These are phyloP conservation scores for Fonsecaea pedrosoi DNA, from an alignment of 2,329 filamentous ascomycete species.

Conservation along the genomic window DNA sequence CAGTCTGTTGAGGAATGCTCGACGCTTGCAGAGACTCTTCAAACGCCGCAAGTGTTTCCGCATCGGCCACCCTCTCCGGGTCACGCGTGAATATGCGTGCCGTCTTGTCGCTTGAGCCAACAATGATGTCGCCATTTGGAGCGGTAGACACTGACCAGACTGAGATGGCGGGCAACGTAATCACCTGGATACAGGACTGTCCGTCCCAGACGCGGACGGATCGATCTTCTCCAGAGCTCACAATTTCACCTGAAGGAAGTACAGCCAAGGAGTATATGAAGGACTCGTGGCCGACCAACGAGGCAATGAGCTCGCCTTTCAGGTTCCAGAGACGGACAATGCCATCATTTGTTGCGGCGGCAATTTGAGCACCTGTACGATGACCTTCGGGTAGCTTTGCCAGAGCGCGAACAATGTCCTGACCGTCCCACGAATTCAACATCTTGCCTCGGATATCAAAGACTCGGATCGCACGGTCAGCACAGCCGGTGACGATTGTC, in stretches of 20 bases:
- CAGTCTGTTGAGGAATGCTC: conserved; percentile 84
- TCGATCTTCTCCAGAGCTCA: conserved; percentile 93
- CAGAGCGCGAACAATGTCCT: conserved; percentile 86
- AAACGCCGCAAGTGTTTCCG: conserved; percentile 73
- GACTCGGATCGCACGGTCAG: conserved; percentile 86
- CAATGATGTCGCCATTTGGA: conserved; percentile 85
- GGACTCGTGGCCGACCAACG: conserved; percentile 86
- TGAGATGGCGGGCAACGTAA: conserved; percentile 94
- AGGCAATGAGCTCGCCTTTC: conserved; percentile 74
- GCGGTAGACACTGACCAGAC: conserved; percentile 93
- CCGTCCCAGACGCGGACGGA: conserved; percentile 89
- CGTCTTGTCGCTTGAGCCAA: conserved; percentile 86
- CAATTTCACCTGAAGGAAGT: conserved; percentile 82
- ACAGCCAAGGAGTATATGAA: conserved; percentile 88
- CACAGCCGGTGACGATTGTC: conserved; percentile 85
- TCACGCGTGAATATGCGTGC: conserved; percentile 83
- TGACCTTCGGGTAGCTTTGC: conserved; percentile 78
- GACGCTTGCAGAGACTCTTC: conserved; percentile 82
- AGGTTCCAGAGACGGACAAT: conserved; percentile 86
- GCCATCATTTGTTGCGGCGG: conserved; percentile 91
- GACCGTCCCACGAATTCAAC: conserved; percentile 68
- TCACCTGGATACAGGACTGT: conserved; percentile 85
- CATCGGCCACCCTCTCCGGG: conserved; percentile 71
- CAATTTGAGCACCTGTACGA: conserved; percentile 85
- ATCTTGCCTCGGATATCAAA: conserved; percentile 73